These are phyloP conservation scores for Thuja plicata DNA, from an alignment of 83 land plant species.

Conservation along the genomic window DNA sequence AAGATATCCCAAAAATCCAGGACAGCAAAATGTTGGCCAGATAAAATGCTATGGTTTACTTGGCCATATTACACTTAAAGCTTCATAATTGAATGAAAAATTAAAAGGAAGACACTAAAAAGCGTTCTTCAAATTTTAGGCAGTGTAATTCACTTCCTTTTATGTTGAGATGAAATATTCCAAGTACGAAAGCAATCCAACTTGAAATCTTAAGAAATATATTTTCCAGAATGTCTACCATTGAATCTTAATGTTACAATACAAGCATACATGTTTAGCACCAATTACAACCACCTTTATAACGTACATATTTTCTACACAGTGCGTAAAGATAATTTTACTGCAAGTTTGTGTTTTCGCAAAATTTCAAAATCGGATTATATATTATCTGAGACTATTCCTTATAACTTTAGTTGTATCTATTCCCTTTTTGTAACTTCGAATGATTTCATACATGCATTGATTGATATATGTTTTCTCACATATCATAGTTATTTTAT, in stretches of 20 bases:
- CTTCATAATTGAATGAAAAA: not conserved
- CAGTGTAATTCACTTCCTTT: not conserved
- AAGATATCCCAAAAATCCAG: not conserved
- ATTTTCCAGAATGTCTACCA: not conserved
- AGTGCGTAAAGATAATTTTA: not conserved
- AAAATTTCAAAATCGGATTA: not conserved
- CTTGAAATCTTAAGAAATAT: not conserved
- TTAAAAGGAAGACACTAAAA: not conserved
- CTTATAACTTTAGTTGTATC: too few relatives aligned
- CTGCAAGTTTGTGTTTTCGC: not conserved
- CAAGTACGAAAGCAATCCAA: not conserved
- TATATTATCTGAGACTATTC: not conserved
- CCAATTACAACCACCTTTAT: not conserved
- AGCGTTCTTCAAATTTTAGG: not conserved
- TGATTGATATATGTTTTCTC: too few relatives aligned
- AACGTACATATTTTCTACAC: not conserved
- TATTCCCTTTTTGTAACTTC: too few relatives aligned
- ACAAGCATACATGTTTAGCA: not conserved
- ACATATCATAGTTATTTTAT: too few relatives aligned
- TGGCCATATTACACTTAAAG: not conserved
- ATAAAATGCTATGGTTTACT: not conserved
- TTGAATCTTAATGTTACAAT: not conserved
- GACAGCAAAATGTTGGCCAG: not conserved
- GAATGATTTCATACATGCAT: too few relatives aligned
- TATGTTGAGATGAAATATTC: not conserved